Evolutionary conservation across 805 yeast genomes (phyloP).

Genomic region (Jamesozyma hellenica): DNA sequence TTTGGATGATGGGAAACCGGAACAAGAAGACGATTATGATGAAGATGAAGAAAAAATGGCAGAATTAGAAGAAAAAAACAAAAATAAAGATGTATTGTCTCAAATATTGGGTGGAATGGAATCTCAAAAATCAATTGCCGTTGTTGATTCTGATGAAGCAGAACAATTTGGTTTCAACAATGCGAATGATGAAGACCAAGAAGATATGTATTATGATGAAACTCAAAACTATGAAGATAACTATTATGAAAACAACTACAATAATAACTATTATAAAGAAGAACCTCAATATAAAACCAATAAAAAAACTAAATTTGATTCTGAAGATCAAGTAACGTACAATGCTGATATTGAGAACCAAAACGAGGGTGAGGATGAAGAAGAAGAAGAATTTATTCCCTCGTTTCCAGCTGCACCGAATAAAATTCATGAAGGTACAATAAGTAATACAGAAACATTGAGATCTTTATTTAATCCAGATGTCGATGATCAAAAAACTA

Average conservation of each 20-base stretch:
- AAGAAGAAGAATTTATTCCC: conserved; percentile 44
- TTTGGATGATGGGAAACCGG: conserved; percentile 1
- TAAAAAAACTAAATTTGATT: neutral
- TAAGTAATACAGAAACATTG: conserved; percentile 48
- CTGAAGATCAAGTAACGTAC: conserved; percentile 5
- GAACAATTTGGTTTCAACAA: conserved; percentile 32
- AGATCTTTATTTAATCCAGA: conserved; percentile 48
- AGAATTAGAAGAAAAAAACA: conserved; percentile 32
- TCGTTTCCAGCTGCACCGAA: conserved; percentile 33
- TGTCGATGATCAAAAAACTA: conserved; percentile 21
- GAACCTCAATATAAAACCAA: neutral
- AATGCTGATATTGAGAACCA: conserved; percentile 23
- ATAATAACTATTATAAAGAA: conserved; percentile 1
- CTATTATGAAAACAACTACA: conserved; percentile 1
- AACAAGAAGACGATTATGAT: conserved; percentile 15
- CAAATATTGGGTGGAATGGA: conserved; percentile 39
- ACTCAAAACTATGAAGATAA: neutral
- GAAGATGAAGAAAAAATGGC: conserved; percentile 31
- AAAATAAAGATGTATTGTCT: conserved; percentile 39
- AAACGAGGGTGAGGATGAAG: conserved; percentile 26
- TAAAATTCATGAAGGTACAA: conserved; percentile 18
- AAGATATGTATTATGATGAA: conserved; percentile 1
- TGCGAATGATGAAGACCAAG: conserved; percentile 31
- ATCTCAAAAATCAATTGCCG: conserved; percentile 41
- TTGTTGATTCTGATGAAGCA: conserved; percentile 34